Base-by-base conservation (phyloP, 2,329 filamentous ascomycete genomes). In the Ilyonectria destructans region DNA sequence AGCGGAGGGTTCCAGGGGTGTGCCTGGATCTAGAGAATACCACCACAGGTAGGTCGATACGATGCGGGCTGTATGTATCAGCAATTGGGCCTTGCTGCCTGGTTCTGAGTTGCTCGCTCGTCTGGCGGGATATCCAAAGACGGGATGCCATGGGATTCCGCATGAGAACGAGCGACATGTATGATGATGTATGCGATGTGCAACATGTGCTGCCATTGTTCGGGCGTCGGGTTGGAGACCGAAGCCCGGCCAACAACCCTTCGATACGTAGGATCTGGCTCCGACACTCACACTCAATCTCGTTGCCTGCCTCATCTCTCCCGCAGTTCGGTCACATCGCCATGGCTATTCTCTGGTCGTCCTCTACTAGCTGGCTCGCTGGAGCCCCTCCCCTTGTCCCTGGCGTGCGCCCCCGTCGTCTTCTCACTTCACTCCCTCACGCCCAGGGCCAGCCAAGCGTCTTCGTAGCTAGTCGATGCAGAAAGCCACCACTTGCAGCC, bases 101-200 rank as follows among this genome's bases (percentile, higher is more conserved):
- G 12, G 31, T 4, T 33, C 12, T 12, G 8, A 33, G 31, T 33
- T 33, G 31, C 26, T 21, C 17, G n/a, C n/a, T 45, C 9, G 17
- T 26, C 49, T 10, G 58, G 46, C n/a, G 57, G 43, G 45, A 19
- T 10, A 9, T 23, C 57, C 61, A 26, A 58, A 64, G 33, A 51
- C 35, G 61, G 61, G 2, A 58, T 64, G 61, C 55, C 55, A 58
- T 58, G 55, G 55, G 35, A 58, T 45, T 35, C 33, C 51, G 51
- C 29, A 21, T 35, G 17, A 54, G 29, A 12, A 31, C 17, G 51
- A 54, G 31, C 51, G 31, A 35, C 51, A 54, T 35, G 48, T 8
- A 35, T 52, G 51, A 35, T 35, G 51, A 35, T 54, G 51, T 8
- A 51, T 17, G 48, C 19, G 8, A 10, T 51, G 17, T 17, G 33